These are phyloP conservation scores for Penicillium sp. DNA, from an alignment of 2,329 filamentous ascomycete species.

Conservation along the genomic window DNA sequence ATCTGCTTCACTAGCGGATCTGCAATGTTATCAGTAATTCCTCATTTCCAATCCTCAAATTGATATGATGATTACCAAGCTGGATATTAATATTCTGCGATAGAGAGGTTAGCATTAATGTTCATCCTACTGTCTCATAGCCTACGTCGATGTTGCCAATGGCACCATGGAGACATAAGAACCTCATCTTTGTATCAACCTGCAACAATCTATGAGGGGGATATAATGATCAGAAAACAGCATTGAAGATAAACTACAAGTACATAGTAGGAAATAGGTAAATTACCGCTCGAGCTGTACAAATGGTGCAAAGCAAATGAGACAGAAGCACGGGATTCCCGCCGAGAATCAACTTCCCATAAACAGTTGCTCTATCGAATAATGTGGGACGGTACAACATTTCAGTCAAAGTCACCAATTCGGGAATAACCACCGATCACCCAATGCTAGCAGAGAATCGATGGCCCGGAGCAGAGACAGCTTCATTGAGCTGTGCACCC, in stretches of 20 bases:
- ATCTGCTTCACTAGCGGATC: conserved; percentile 24
- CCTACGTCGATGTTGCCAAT: conserved; percentile 31
- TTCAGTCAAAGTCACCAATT: not conserved
- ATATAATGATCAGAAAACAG: not conserved
- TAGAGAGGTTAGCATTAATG: not conserved
- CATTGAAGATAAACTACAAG: not conserved
- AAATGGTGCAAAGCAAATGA: not conserved
- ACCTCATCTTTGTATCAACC: conserved; percentile 22
- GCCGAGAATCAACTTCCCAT: conserved; percentile 5
- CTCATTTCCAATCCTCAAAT: not conserved
- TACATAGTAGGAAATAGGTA: not conserved
- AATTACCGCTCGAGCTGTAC: conserved; percentile 10
- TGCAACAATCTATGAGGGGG: not conserved
- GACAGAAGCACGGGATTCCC: conserved; percentile 2
- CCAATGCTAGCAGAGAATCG: conserved; percentile 5
- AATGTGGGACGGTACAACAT: conserved; percentile 6
- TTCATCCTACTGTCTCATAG: not conserved
- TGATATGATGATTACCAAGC: conserved; percentile 10
- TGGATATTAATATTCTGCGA: conserved; percentile 23
- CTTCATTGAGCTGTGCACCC: conserved; percentile 1
- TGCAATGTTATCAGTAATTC: conserved; percentile 1
- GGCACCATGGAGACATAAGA: conserved; percentile 31
- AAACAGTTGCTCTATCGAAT: not conserved
- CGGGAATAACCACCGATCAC: conserved; percentile 11
- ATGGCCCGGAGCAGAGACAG: not conserved